Base-by-base conservation (phyloP, 352 stramenopile species). In the Globisporangium orthogonon region DNA sequence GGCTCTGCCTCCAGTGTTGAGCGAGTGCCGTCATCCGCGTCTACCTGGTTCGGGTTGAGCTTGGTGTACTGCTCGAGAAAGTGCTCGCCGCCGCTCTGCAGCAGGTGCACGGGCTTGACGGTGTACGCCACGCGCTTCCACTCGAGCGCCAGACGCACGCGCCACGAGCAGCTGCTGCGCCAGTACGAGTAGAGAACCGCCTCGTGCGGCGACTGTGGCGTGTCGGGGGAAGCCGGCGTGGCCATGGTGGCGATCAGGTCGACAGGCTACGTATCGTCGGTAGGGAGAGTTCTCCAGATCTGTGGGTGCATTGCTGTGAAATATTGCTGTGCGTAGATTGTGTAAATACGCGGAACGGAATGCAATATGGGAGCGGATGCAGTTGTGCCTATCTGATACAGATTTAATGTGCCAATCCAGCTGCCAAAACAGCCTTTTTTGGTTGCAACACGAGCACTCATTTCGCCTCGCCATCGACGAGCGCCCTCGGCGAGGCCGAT, bases 101-200 rank as follows among this genome's bases (percentile, higher is more conserved):
- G 59, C 28, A 97, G 58, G 70, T 96, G 68, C 41, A 97, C 71
- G n/a, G 78, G 52, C 46, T 86, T 73, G 54, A 83, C 86, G 52
- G 86, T 73, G 68, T 92, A 97, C 39, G 71, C 49, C 59, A 98
- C 78, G 2, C 74, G 69, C 69, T 97, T 98, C 57, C 83, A 88
- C 52, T 74, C 72, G 29, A 98, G 71, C 40, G 82, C 89, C 50
- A 96, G 95, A 44, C 91, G 79, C 39, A 97, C 89, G 56, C 86
- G 78, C 87, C 85, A 98, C 14, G 89, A 89, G 64, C 82, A 97
- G 44, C 86, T 95, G 51, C 86, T 97, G 50, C 71, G 73, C 84
- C 83, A 96, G 70, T 91, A 97, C 50, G 71, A 85, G 69, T 97
- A 97, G 35, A 98, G 65, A 56, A 72, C 66, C 17, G 56, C 65